A percentile compares a stretch with the other conserved stretches of the same genome.
Evolutionary conservation across 2,329 filamentous ascomycete genomes (phyloP).

Genomic region (Verticillium isaacii): DNA sequence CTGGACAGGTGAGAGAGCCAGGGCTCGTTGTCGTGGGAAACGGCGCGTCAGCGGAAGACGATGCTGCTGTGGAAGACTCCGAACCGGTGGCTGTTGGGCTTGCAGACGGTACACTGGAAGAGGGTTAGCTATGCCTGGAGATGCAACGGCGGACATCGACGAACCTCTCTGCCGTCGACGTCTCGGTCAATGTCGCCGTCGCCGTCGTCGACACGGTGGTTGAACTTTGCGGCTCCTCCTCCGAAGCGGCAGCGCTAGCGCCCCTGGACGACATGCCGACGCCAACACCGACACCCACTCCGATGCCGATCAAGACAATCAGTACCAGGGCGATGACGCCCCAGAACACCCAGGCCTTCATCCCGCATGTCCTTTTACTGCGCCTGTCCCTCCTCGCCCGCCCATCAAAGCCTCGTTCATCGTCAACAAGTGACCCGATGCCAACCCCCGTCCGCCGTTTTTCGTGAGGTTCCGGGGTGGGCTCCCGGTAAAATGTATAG

Average conservation of each 20-base stretch:
- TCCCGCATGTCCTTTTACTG: conserved; percentile 18
- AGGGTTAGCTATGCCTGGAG: background rate
- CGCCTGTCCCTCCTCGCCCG: conserved; percentile 3
- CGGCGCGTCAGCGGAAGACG: conserved; percentile 7
- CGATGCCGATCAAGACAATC: conserved; percentile 30
- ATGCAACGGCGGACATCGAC: background rate
- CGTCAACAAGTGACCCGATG: conserved; percentile 3
- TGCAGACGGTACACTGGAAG: background rate
- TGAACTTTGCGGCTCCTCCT: conserved; percentile 5
- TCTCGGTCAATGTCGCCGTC: background rate
- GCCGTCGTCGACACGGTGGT: conserved; percentile 4
- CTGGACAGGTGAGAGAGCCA: conserved; percentile 30
- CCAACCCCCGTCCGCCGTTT: conserved; percentile 6
- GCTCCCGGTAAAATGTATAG: conserved; percentile 35
- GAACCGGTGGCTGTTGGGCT: background rate
- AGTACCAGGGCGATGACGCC: conserved; percentile 22
- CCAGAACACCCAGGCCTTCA: conserved; percentile 30
- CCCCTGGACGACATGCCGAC: conserved; percentile 19
- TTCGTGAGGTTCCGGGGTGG: conserved; percentile 26
- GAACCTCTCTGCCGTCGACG: background rate
- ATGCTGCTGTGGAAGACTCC: conserved; percentile 12
- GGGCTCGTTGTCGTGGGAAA: conserved; percentile 17
- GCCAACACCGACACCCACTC: conserved; percentile 34
- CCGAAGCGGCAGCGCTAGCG: background rate
- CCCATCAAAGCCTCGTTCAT: conserved; percentile 6